Evolutionary conservation across 2,329 filamentous ascomycete species (phyloP), one percentile per base, ranked within the genome.

Genomic region (Penicillium sp.): DNA sequence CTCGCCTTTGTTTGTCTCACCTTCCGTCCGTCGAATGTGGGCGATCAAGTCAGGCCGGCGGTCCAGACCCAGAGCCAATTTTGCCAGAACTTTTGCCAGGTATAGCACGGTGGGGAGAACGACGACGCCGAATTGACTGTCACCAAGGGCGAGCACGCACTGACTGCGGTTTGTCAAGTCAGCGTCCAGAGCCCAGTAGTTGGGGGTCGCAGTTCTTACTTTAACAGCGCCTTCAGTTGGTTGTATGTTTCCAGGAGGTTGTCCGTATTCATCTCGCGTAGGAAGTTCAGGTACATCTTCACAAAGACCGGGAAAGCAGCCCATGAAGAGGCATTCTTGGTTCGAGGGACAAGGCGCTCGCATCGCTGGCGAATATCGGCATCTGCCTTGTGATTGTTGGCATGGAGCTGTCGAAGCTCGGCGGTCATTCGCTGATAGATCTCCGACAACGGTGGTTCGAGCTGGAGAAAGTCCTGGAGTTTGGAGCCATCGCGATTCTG

Each of bases 31-130:
- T 41, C 76, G 64, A n/a, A 92, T 76, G 63, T 86, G 82, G 36
- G 84, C 82, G 46, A 89, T 87, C 43, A 97, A 78, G 57, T 94
- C 88, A 0, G 92, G 92, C 50, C 86, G 84, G 58, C 88, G 88
- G 70, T 93, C 91, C 38, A 97, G 81, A 48, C 85, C 88, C 77
- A 96, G 90, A 24, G 92, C 92, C 53, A 97, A 82, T 60, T 88
- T 87, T 8, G 90, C 88, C 22, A 97, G 83, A 7, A 90, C 85
- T 62, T 88, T 86, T 31, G 89, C 93, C 49, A 96, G 83, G 29
- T 88, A 88, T 64, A 96, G 86, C 68, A 91, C 89, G 3, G 90
- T 92, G 40, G 90, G 87, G 39, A 97, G 83, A 64, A 97, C 85
- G 65, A 96, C 82, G 29, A 88, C 83, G 31, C 93, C 93, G 69